Base-by-base conservation (phyloP, 129 eudicot species). In the Saussurea involucrata region DNA sequence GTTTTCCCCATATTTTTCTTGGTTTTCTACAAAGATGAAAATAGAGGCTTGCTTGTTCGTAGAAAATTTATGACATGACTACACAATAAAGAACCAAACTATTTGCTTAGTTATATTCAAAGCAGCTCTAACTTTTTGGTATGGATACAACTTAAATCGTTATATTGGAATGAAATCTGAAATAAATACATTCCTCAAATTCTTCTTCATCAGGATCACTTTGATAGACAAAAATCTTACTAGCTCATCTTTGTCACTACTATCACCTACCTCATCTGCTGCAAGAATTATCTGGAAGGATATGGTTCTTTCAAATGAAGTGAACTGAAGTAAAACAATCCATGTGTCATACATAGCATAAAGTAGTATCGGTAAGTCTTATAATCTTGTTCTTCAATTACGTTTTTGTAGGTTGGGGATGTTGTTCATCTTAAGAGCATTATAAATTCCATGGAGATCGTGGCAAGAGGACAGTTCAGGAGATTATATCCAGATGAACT, bases 131-230 rank as follows among this genome's bases (percentile, higher is more conserved):
- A 68, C 11, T 61, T 44, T 20, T 68, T 34, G 64, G 18, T 12
- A 49, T 17, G 28, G 21, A 24, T 18, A 33, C 18, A 53, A 32
- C 34, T 84, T 65, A n/a, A 73, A 77, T 22, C 66, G 63, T 17
- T 32, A 69, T 13, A 37, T n/a, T 66, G 32, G 46, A 63, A 64
- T 24, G 0, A 67, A 21, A 22, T 60, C 31, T 67, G 37, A 24
- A 63, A 80, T 63, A 58, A 84, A 75, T 20, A 64, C 78, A 31
- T 74, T 91, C 98, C 92, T 89, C 97, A 84, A 83, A 89, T 21
- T 85, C 92, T 79, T 89, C 97, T 40, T 95, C 98, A 84, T 95
- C 98, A 57, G 98, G 94, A 76, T 89, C 92, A 82, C 83, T 82
- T 88, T 89, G 36, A 82, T 84, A 46, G 96, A 79, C 81, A 89